Conservation (phyloP, 805 yeast species). For the Kuraishia piskuri region DNA sequence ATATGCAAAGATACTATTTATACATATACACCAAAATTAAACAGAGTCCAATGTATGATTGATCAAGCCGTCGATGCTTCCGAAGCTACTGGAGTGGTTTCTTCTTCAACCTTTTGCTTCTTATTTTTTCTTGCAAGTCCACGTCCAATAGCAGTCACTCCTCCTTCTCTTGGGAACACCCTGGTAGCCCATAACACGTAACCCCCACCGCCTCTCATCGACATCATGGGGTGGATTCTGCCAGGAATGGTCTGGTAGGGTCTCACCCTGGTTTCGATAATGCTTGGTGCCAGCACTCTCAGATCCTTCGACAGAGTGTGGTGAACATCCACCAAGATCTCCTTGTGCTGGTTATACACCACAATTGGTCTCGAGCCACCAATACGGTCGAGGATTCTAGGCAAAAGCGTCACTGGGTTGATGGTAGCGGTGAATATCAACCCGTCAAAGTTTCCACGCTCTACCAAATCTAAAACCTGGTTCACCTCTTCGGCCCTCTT, state of each 20-base stretch:
- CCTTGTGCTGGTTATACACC: slow-evolving; percentile 75
- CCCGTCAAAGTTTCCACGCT: slow-evolving; percentile 59
- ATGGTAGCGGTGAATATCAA: slow-evolving; percentile 67
- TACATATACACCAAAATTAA: no score
- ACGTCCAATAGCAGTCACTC: slow-evolving; percentile 62
- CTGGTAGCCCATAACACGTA: slow-evolving; percentile 70
- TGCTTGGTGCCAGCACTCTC: slow-evolving; percentile 72
- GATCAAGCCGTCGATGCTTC: neutral
- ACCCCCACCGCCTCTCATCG: slow-evolving; percentile 90
- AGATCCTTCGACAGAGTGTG: slow-evolving; percentile 59
- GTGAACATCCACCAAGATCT: slow-evolving; percentile 65
- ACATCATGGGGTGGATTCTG: slow-evolving; percentile 91
- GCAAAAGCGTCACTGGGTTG: slow-evolving; percentile 56
- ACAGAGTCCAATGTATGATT: neutral
- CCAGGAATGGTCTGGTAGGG: slow-evolving; percentile 92
- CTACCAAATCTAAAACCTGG: slow-evolving; percentile 40
- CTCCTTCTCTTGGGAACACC: slow-evolving; percentile 59
- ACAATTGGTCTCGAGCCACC: slow-evolving; percentile 87
- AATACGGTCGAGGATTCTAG: slow-evolving; percentile 50
- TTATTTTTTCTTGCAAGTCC: slow-evolving; percentile 35
- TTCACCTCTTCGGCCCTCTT: slow-evolving; percentile 46
- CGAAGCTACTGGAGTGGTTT: neutral
- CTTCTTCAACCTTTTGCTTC: slow-evolving; percentile 1
- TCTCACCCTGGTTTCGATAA: slow-evolving; percentile 75
- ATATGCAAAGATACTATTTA: no score